Base-by-base conservation (phyloP, 2,329 filamentous ascomycete species). In the Ceratocystis papillata region DNA sequence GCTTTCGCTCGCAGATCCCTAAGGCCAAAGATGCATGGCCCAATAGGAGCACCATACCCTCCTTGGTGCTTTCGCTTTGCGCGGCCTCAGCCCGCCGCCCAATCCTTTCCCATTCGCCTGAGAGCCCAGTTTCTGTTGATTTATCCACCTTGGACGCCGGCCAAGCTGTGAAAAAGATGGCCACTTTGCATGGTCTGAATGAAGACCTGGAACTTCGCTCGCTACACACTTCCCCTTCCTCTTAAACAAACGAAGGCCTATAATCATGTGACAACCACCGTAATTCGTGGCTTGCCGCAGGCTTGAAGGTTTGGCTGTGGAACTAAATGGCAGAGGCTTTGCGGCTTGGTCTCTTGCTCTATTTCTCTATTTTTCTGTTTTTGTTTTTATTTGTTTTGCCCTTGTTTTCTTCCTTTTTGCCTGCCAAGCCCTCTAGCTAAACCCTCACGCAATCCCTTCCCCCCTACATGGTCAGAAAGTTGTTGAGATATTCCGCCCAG, bases 11-110 rank as follows among this genome's bases (percentile, higher is more conserved):
- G 20, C 48, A 53, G 48, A 53, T 30, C 22, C 53, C 20, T n/a
- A 12, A 37, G 17, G 8, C 55, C 37, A 12, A 4, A 12, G 10
- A 41, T 41, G 37, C 37, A 41, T 41, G 37, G 37, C 37, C 25
- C 17, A 33, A 33, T 15, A 30, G 55, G 55, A 59, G 8, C n/a
- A 59, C 17, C 15, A 50, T 50, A 41, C 33, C 53, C 22, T 59
- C 7, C 25, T 37, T 33, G 25, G 33, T 59, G 55, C 30, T 37
- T 30, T 59, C 37, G 48, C 20, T 53, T 15, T 53, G 30, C 25
- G 55, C 55, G 55, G 55, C 55, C 55, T 59, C 30, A 59, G 22
- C 55, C 55, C 17, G 25, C 28, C 55, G 55, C 28, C 28, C 55
- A 59, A 28, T 59, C 55, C 28, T 25, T 59, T 30, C 53, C 28